Evolutionary conservation across 1,139 yeast genomes (phyloP), one percentile per base, ranked within the genome.

Genomic region (Geotrichum reessii): DNA sequence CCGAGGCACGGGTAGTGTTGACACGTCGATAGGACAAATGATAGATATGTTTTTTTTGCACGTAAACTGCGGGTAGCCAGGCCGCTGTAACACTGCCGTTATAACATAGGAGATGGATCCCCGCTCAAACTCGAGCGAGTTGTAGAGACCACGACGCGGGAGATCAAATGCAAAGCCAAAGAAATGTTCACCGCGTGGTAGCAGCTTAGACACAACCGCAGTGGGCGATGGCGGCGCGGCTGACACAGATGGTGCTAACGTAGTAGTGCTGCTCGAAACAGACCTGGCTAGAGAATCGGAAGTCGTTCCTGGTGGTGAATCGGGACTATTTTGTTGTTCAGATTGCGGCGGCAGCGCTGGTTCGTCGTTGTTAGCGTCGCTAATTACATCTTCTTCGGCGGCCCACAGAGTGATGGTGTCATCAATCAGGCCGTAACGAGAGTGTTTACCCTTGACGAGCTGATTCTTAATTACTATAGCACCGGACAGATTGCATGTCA

Each of bases 151-250:
- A 65, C 81, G 83, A 64, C 79, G 79, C 1, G 97, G 96, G 31
- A 91, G 76, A 63, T 82, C 85, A 51, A 90, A 88, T 55, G 86
- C 83, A 67, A 91, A 91, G 14, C 96, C 96, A 69, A 91, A 91
- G 47, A 89, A 76, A 71, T 91, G 97, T 67, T 88, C 93, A 31
- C 97, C 97, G 64, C 54, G 51, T n/a, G 58, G 61, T 33, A 51
- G 57, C n/a, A 52, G 50, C 47, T 56, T 60, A 12, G 61, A 53
- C 24, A 66, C n/a, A 63, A n/a, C n/a, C n/a, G 58, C n/a, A 59
- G 54, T 24, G 44, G 55, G n/a, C 48, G 59, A 25, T 2, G 60
- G 55, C n/a, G 59, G 46, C 7, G 58, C 28, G 12, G 57, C 25
- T 1, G 48, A 19, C 37, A 53, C 51, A 8, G 55, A 53, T 9